Percentiles rank a stretch among this genome's conserved stretches.
phyloP scores from a whole-genome alignment of 169 alveolate species.

The Plasmodium blacklocki region DNA sequence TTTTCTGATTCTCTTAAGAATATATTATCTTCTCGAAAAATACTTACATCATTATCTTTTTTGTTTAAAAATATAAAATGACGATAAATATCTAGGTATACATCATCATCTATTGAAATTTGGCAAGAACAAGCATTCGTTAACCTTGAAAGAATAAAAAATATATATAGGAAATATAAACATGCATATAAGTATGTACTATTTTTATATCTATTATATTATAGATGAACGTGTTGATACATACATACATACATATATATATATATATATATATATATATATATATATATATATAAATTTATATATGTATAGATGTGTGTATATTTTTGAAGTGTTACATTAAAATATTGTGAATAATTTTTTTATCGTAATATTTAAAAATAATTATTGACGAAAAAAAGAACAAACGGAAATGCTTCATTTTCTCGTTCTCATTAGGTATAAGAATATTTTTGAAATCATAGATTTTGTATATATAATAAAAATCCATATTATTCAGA shows the following conservation, averaged over 20 bases:
- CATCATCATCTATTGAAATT: neutral
- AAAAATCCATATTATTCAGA: conserved; percentile 56
- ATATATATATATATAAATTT: neutral
- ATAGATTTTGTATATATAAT: conserved; percentile 25
- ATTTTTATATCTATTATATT: neutral
- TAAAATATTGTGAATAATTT: conserved; percentile 43
- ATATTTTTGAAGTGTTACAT: conserved; percentile 5
- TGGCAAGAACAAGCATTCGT: conserved; percentile 72
- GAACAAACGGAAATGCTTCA: conserved; percentile 38
- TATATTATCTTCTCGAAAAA: conserved; percentile 1
- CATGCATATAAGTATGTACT: neutral
- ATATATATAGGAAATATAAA: neutral
- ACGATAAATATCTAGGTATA: conserved; percentile 23
- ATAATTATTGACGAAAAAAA: conserved; percentile 59
- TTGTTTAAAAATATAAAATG: conserved; percentile 26
- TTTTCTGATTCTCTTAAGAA: neutral
- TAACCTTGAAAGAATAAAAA: neutral
- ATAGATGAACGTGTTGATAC: neutral
- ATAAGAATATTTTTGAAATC: conserved; percentile 39
- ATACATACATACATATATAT: neutral
- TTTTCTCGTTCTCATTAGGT: conserved; percentile 24
- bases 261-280: neutral
- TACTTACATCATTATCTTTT: conserved; percentile 44
- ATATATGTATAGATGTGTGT: neutral
- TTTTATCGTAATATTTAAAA: conserved; percentile 66